Conservation (phyloP, 768 basidiomycete genomes). For the Tricholoma flavovirens region DNA sequence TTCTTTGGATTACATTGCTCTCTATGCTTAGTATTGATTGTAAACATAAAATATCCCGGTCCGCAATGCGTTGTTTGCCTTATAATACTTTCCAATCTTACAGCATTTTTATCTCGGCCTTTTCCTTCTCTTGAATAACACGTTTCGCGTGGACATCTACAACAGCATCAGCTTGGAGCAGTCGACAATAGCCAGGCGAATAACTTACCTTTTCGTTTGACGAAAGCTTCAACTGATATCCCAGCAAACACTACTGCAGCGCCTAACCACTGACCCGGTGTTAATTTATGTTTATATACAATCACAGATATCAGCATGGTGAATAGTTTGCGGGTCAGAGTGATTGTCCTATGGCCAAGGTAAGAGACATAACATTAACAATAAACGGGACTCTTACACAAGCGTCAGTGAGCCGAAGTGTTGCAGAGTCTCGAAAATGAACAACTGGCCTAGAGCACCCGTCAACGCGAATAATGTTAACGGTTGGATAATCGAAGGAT, state of each 20-base stretch:
- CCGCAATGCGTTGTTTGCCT: not conserved
- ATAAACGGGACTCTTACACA: conserved; percentile 43
- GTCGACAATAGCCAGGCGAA: conserved; percentile 11
- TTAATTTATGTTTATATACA: conserved; percentile 84
- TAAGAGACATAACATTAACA: not conserved
- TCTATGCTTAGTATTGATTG: not conserved
- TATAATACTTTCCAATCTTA: conserved; percentile 28
- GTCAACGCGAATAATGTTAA: conserved; percentile 82
- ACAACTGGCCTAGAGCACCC: conserved; percentile 92
- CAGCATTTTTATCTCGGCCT: conserved; percentile 73
- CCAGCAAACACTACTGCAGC: conserved; percentile 91
- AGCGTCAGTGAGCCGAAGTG: conserved; percentile 88
- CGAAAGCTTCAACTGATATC: conserved; percentile 88
- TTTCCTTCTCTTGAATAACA: conserved; percentile 78
- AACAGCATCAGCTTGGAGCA: conserved; percentile 1
- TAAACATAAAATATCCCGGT: not conserved
- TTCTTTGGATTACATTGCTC: not conserved
- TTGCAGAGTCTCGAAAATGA: conserved; percentile 94
- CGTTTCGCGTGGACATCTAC: conserved; percentile 77
- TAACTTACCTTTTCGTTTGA: conserved; percentile 76
- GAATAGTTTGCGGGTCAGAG: conserved; percentile 93
- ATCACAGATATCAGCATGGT: conserved; percentile 96
- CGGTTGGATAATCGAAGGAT: conserved; percentile 70
- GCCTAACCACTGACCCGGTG: conserved; percentile 88
- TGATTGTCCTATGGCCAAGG: conserved; percentile 65